A percentile compares a stretch with the other conserved stretches of the same genome.
Conservation (phyloP, 176 grass and related monocot genomes). For the Rhynchospora pubera region DNA sequence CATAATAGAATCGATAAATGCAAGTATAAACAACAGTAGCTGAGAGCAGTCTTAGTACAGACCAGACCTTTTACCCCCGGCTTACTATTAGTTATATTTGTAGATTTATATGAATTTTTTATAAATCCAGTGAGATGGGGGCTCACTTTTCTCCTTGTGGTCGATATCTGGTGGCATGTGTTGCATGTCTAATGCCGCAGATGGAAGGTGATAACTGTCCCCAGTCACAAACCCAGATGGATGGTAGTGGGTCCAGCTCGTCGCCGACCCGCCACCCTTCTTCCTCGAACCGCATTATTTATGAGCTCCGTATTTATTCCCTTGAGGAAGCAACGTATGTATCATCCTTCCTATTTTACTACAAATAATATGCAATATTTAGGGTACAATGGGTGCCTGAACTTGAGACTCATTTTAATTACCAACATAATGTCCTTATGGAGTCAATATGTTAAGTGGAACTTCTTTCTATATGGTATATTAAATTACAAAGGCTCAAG, state of each 20-base stretch:
- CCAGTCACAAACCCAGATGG: conserved; percentile 59
- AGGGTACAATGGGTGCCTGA: not conserved
- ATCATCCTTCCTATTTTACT: conserved; percentile 12
- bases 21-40: not conserved
- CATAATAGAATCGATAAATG: not conserved
- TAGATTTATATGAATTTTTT: conserved; percentile 4
- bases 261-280: conserved; percentile 92
- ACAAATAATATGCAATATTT: conserved; percentile 7
- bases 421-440: conserved; percentile 20
- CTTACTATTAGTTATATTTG: conserved; percentile 29
- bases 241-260: conserved; percentile 60
- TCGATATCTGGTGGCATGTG: conserved; percentile 90
- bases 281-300: conserved; percentile 85
- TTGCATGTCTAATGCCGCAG: conserved; percentile 91
- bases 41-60: not conserved
- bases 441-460: not conserved
- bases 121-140: conserved; percentile 92
- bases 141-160: conserved; percentile 97
- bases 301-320: conserved; percentile 98
- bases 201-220: conserved; percentile 63
- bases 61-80: not conserved
- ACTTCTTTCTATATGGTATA: not conserved
- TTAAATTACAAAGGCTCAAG: not conserved
- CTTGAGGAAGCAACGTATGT: conserved; percentile 82
- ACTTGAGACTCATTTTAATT: conserved; percentile 1